These are phyloP conservation scores for Alternaria sp. DNA, from an alignment of 2,329 filamentous ascomycete genomes.

Conservation along the genomic window DNA sequence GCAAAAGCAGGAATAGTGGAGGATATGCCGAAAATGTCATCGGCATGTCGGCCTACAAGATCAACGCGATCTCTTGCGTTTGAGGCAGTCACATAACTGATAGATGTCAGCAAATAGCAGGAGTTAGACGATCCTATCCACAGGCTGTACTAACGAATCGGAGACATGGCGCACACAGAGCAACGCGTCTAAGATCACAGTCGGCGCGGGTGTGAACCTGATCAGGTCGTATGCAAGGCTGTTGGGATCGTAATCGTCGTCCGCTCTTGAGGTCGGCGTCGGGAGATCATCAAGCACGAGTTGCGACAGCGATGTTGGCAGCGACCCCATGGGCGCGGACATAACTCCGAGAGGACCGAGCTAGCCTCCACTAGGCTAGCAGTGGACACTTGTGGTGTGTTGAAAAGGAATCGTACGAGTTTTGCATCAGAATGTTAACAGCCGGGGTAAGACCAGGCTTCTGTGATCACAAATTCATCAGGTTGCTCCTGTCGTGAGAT, in stretches of 20 bases:
- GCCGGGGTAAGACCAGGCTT: conserved; percentile 20
- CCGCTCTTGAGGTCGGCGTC: conserved; percentile 14
- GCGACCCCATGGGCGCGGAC: conserved; percentile 15
- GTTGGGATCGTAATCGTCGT: conserved; percentile 11
- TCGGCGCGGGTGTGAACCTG: conserved; percentile 51
- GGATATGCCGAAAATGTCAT: conserved; percentile 46
- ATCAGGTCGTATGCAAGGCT: conserved; percentile 29
- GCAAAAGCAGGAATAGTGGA: conserved; percentile 47
- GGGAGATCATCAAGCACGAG: conserved; percentile 20
- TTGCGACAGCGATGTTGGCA: conserved; percentile 11
- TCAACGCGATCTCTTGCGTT: conserved; percentile 39
- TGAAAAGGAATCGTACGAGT: conserved; percentile 29
- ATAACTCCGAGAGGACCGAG: conserved; percentile 15
- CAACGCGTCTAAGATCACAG: conserved; percentile 46
- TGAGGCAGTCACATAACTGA: conserved; percentile 44
- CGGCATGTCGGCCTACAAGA: conserved; percentile 47
- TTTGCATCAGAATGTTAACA: conserved; percentile 14
- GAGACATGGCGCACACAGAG: conserved; percentile 62
- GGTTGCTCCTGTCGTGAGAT: neutral
- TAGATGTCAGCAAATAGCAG: neutral
- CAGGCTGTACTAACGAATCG: conserved; percentile 35
- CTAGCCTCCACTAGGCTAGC: conserved; percentile 14
- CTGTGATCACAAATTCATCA: conserved; percentile 3
- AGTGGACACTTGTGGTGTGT: conserved; percentile 7
- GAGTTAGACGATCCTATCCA: neutral